Percentiles rank a stretch among this genome's conserved stretches.
phyloP scores from a whole-genome alignment of 2,329 filamentous ascomycete genomes.

The Penicillium sp. region DNA sequence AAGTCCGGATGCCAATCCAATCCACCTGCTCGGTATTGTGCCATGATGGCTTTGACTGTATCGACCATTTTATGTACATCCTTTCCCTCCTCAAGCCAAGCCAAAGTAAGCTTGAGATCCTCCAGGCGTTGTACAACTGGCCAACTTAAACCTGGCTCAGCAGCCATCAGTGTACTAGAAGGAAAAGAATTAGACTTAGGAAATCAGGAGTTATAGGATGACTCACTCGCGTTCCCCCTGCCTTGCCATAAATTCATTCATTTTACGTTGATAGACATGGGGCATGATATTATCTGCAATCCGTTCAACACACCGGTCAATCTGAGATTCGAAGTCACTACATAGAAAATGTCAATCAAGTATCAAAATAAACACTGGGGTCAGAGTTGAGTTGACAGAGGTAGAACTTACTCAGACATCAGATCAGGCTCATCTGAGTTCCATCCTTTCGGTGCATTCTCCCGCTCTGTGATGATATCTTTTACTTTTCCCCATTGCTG shows the following conservation, averaged over 20 bases:
- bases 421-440: conserved; percentile 2
- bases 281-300: conserved; percentile 6
- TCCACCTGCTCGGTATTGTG: neutral
- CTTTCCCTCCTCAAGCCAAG: neutral
- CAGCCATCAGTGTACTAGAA: neutral
- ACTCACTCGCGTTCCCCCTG: neutral
- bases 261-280: neutral
- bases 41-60: neutral
- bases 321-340: conserved; percentile 1
- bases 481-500: neutral
- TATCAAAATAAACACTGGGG: neutral
- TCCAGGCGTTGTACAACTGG: neutral
- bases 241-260: neutral
- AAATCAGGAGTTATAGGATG: neutral
- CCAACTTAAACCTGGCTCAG: neutral
- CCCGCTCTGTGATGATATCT: neutral
- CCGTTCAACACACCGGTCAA: neutral
- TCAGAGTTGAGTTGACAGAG: neutral
- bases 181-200: neutral
- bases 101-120: too few species aligned
- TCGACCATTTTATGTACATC: neutral
- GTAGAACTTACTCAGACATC: neutral
- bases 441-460: conserved; percentile 1
- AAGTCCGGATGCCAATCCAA: neutral
- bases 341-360: neutral